A percentile compares a stretch with the other conserved stretches of the same genome.
phyloP scores from a whole-genome alignment of 2,329 filamentous ascomycete genomes.

The Lachnellula cervina region DNA sequence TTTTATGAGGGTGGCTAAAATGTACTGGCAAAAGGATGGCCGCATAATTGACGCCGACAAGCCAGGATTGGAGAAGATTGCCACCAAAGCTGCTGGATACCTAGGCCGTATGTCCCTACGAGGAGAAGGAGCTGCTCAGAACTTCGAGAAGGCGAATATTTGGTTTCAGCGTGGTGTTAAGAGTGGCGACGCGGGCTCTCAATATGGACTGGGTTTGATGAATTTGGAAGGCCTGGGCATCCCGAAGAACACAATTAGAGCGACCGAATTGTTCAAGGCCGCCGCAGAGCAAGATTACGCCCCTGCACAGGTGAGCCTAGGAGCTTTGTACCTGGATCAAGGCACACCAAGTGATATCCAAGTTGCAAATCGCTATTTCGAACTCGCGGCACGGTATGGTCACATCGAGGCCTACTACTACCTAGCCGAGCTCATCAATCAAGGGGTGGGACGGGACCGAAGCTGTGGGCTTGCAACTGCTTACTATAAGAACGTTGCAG shows the following conservation, averaged over 20 bases:
- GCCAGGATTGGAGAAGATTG: conserved; percentile 56
- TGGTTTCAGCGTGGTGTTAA: conserved; percentile 66
- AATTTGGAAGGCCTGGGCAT: conserved; percentile 64
- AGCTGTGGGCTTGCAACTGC: conserved; percentile 62
- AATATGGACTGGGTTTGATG: conserved; percentile 67
- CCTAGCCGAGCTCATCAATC: conserved; percentile 62
- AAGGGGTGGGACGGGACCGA: conserved; percentile 60
- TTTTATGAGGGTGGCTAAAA: conserved; percentile 61
- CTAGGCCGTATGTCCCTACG: conserved; percentile 68
- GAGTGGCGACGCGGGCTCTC: conserved; percentile 60
- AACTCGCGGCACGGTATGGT: conserved; percentile 61
- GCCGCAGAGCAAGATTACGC: conserved; percentile 65
- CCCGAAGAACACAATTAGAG: conserved; percentile 53
- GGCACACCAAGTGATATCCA: conserved; percentile 42
- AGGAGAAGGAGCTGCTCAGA: conserved; percentile 65
- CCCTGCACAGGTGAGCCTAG: conserved; percentile 61
- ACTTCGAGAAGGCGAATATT: conserved; percentile 55
- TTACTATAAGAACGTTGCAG: conserved; percentile 61
- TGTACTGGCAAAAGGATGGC: conserved; percentile 64
- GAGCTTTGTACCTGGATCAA: conserved; percentile 65
- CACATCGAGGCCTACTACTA: conserved; percentile 72
- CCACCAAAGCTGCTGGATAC: conserved; percentile 65
- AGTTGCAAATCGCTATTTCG: conserved; percentile 61
- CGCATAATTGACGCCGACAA: conserved; percentile 53
- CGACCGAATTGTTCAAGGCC: conserved; percentile 59